Base-by-base conservation (phyloP, 192 early-diverging fungal genomes). In the Backusella psychrophila region DNA sequence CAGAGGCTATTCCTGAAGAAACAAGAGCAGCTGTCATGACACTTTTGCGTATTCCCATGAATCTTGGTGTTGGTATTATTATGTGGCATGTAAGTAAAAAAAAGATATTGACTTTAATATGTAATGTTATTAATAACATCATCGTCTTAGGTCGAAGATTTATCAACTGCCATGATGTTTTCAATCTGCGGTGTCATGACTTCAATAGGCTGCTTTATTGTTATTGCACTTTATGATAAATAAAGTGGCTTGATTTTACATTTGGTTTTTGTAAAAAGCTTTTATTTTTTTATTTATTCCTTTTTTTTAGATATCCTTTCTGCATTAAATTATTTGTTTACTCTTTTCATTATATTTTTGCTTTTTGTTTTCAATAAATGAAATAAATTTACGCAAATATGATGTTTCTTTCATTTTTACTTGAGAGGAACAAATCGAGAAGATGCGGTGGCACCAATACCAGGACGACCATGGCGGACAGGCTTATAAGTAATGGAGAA, bases 361-460 rank as follows among this genome's bases (percentile, higher is more conserved):
- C 0, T 31, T 59, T 26, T 23, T 63, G 11, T 11, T 14, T 63
- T 63, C 4, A 26, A 63, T 63, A 26, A 63, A 29, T 26, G 26
- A 15, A 59, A 26, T 7, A 6, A 26, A 56, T 63, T 29, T 63
- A 14, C 26, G 26, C 56, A 63, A 23, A 63, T 63, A 14, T 11
- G 9, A 63, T 63, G 12, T 29, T 6, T 23, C 15, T n/a, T 6
- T 3, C 2, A 8, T 21, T 56, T 56, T 87, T 92, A 94, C 87
- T 93, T 93, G 86, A 94, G 90, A 76, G 93, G 93, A 85, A 94
- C 91, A 85, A 95, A 97, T 87, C 94, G 92, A 79, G 95, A 97
- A 81, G 95, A 95, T 91, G 96, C 91, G 82, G 97, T 96, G 82
- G 95, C 96, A 96, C 96, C 97, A 84, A 96, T 96, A 94, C 97